Conservation (phyloP, 164 flowering plant species). For the Tetracentron sinense region DNA sequence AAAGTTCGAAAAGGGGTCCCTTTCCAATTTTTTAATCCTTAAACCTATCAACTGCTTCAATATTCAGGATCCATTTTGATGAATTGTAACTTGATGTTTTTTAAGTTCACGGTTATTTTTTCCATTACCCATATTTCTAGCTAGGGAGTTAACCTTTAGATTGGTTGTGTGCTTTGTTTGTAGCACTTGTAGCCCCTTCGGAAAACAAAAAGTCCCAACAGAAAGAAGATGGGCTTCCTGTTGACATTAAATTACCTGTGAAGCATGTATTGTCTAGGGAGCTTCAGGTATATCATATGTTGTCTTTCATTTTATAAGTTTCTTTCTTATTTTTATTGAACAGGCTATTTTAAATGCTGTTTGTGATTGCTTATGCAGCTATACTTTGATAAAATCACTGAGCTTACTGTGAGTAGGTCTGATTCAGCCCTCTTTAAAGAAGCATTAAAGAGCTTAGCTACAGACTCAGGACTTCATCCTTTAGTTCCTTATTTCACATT, state of each 20-base stretch:
- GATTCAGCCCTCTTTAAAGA: constrained; percentile 69
- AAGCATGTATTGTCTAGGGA: constrained; percentile 90
- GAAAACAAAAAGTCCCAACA: constrained; percentile 53
- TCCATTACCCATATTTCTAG: no score
- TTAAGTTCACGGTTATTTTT: no score
- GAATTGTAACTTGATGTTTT: no score
- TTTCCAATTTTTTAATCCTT: no score
- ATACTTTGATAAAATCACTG: constrained; percentile 89
- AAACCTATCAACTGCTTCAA: no score
- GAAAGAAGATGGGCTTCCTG: constrained; percentile 67
- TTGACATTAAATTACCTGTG: constrained; percentile 78
- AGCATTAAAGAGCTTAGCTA: constrained; percentile 76
- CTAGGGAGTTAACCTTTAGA: not conserved
- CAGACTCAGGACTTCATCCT: constrained; percentile 97
- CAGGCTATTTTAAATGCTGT: constrained; percentile 3
- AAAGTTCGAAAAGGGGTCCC: no score
- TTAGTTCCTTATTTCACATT: constrained; percentile 88
- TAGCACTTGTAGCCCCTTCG: constrained; percentile 65
- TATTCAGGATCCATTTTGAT: no score
- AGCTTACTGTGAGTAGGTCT: constrained; percentile 61
- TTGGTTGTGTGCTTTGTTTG: constrained; percentile 7
- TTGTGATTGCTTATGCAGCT: constrained; percentile 50
- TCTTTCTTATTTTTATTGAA: not conserved
- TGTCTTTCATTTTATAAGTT: not conserved
- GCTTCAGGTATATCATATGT: constrained; percentile 58